These are phyloP conservation scores for Trametes meyenii DNA, from an alignment of 768 basidiomycete species.

Conservation along the genomic window DNA sequence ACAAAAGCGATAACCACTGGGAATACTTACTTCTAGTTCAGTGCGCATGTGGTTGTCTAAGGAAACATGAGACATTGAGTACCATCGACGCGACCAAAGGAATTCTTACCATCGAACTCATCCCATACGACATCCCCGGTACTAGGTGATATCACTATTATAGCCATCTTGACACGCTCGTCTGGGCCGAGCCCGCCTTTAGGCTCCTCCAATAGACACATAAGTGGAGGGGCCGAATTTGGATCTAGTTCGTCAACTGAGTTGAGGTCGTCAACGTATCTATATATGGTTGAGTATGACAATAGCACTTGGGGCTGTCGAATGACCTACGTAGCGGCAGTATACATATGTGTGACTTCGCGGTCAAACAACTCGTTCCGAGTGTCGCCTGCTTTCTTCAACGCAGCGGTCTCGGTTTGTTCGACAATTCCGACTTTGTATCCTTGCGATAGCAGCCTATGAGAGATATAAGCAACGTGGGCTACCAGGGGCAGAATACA, in stretches of 20 bases:
- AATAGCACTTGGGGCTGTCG: not conserved
- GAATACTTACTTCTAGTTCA: constrained; percentile 74
- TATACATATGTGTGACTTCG: constrained; percentile 77
- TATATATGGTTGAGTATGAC: constrained; percentile 33
- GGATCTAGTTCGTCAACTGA: constrained; percentile 63
- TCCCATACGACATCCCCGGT: constrained; percentile 97
- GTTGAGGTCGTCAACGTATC: constrained; percentile 82
- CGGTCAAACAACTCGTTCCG: constrained; percentile 74
- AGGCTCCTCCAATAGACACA: constrained; percentile 70
- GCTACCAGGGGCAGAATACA: not conserved
- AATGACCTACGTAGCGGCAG: constrained; percentile 77
- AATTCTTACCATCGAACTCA: constrained; percentile 70
- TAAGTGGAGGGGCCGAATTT: constrained; percentile 66
- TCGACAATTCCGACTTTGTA: constrained; percentile 83
- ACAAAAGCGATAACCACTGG: not conserved
- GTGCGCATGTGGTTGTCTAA: constrained; percentile 81
- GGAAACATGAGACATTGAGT: not conserved
- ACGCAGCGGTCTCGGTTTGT: constrained; percentile 85
- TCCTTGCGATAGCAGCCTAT: constrained; percentile 73
- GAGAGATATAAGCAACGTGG: constrained; percentile 13
- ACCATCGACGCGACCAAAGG: not conserved
- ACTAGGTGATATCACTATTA: constrained; percentile 80
- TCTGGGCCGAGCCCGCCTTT: constrained; percentile 44
- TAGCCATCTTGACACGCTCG: constrained; percentile 56
- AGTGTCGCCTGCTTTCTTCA: constrained; percentile 83